Base-by-base conservation (phyloP, 164 flowering plant species). In the Litsea cubeba region DNA sequence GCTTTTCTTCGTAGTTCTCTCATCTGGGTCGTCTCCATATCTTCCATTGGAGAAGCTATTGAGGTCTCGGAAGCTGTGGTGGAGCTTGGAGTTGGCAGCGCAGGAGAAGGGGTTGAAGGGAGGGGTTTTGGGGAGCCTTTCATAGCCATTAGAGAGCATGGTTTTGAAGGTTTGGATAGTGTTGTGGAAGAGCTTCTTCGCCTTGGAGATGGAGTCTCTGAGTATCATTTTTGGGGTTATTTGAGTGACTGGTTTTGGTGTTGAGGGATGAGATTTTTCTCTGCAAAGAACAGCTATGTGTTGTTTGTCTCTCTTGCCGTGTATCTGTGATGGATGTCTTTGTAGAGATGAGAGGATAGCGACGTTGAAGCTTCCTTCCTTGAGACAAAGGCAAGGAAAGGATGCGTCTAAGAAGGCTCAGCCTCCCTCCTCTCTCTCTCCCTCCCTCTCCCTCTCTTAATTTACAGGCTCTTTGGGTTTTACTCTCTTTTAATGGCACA, bases 121-220 rank as follows among this genome's bases (percentile, higher is more conserved):
- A 68, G 86, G 79, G 35, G 75, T 69, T 69, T 84, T 85, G 70
- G 91, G 90, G 12, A 88, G 86, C 75, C 75, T 84, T 12, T 83
- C 75, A 75, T 88, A 87, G 5, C 80, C 83, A 25, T 77, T 76
- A n/a, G 83, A 82, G 72, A 90, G 76, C 5, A 87, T 72, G 18
- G 85, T 82, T 71, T 85, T 91, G 78, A 91, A 75, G 72, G 63
- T 82, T 40, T 76, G 74, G 17, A 88, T 23, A 50, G 90, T 82
- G 74, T 70, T 89, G 14, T 76, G 73, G 65, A 93, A 79, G 82
- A 93, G 85, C 69, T 74, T 86, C 74, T 80, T 87, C 79, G 95
- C 83, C 57, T 75, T 83, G 64, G 84, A 81, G 49, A 90, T 70
- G 74, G 93, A 74, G 46, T 79, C 82, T 72, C 79, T 84, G 11